A percentile compares a stretch with the other conserved stretches of the same genome.
phyloP scores from a whole-genome alignment of 2,329 filamentous ascomycete genomes.

The Trichoderma lentiforme region DNA sequence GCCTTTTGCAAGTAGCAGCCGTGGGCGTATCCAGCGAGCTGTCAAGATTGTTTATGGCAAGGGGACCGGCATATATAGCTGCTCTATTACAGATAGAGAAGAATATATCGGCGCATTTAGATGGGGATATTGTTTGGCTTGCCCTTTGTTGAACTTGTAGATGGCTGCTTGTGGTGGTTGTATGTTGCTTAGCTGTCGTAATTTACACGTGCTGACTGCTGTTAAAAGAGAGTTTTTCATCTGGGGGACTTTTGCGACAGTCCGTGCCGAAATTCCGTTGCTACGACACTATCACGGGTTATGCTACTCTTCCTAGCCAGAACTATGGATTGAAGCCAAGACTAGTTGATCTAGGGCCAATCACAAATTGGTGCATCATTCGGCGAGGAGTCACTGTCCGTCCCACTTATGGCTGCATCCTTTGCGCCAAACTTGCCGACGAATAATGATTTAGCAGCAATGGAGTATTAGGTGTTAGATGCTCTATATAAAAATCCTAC shows the following conservation, averaged over 20 bases:
- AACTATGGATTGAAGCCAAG: neutral
- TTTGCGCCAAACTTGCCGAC: neutral
- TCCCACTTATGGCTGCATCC: neutral
- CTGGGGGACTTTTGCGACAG: neutral
- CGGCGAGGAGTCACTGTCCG: slow-evolving; percentile 1
- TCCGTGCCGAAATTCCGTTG: neutral
- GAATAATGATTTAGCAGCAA: neutral
- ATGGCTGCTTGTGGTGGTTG: neutral
- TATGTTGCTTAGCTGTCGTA: neutral
- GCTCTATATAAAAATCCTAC: neutral
- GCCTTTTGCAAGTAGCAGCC: neutral
- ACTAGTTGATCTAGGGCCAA: neutral
- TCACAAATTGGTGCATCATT: neutral
- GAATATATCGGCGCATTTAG: neutral
- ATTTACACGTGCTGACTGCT: neutral
- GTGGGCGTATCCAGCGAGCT: neutral
- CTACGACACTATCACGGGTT: neutral
- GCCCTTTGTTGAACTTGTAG: neutral
- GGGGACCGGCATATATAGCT: neutral
- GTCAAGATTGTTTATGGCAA: neutral
- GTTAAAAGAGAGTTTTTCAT: neutral
- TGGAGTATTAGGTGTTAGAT: neutral
- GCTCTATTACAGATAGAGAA: neutral
- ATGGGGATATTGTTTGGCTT: neutral
- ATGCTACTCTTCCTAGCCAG: neutral